A percentile compares a stretch with the other conserved stretches of the same genome.
Conservation (phyloP, 495 filamentous ascomycete species). For the Neurospora intermedia region DNA sequence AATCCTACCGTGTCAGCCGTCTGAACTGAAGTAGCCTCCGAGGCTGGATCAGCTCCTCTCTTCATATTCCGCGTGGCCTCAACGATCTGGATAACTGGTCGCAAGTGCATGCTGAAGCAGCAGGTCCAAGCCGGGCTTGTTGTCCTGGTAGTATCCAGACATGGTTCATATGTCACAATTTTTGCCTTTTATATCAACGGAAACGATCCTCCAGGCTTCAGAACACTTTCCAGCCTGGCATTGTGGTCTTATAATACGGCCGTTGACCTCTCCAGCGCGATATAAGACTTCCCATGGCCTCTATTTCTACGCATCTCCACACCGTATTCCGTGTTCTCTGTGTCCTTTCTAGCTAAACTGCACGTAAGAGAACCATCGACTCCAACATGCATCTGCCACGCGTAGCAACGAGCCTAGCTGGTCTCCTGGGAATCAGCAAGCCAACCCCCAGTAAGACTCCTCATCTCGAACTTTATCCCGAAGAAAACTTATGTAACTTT, state of each 20-base stretch:
- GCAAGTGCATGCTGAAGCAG: background rate
- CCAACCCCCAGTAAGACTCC: background rate
- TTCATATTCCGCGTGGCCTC: slow-evolving; percentile 5
- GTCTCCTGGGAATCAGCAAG: slow-evolving; percentile 18
- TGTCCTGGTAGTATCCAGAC: background rate
- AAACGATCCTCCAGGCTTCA: slow-evolving; percentile 4
- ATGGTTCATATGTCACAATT: slow-evolving; percentile 8
- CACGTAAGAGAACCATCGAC: background rate
- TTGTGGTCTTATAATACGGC: background rate
- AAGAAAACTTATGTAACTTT: background rate
- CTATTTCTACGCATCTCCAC: background rate
- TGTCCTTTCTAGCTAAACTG: background rate
- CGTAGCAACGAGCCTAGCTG: slow-evolving; percentile 8
- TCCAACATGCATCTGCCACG: slow-evolving; percentile 17
- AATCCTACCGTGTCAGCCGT: background rate
- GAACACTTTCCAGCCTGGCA: background rate
- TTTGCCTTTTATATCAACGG: slow-evolving; percentile 13
- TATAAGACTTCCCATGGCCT: slow-evolving; percentile 1
- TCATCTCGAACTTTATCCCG: background rate
- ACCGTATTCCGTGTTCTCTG: background rate
- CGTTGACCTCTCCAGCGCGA: background rate
- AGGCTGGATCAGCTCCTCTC: background rate
- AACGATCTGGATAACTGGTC: background rate
- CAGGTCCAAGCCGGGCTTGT: background rate
- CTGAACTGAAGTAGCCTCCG: background rate